These are phyloP conservation scores for Parafenestella ontariensis DNA, from an alignment of 2,329 filamentous ascomycete species.

Conservation along the genomic window DNA sequence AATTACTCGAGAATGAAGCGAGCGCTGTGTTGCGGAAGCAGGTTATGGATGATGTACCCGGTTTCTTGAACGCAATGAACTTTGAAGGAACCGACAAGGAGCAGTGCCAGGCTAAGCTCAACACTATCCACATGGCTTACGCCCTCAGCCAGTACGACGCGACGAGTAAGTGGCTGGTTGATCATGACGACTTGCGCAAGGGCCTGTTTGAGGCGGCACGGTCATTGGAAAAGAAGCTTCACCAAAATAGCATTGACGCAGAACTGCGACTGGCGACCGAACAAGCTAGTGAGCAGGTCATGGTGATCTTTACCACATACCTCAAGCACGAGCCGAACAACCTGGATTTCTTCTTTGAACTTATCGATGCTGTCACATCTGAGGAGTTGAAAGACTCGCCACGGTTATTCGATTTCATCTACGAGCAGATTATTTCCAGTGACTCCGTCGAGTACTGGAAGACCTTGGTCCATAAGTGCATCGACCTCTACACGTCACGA, in stretches of 20 bases:
- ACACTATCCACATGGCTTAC: conserved; percentile 84
- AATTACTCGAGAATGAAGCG: conserved; percentile 78
- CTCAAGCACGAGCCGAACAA: conserved; percentile 77
- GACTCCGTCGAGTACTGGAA: conserved; percentile 88
- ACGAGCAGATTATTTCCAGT: conserved; percentile 81
- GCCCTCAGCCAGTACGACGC: conserved; percentile 74
- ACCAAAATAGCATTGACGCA: conserved; percentile 71
- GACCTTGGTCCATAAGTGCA: conserved; percentile 79
- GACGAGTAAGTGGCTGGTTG: conserved; percentile 70
- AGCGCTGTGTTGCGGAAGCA: conserved; percentile 78
- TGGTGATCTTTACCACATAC: conserved; percentile 83
- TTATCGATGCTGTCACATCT: conserved; percentile 83
- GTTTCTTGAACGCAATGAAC: conserved; percentile 71
- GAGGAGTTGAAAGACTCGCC: conserved; percentile 82
- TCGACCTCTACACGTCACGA: conserved; percentile 85
- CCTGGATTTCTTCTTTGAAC: conserved; percentile 80
- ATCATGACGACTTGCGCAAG: conserved; percentile 64
- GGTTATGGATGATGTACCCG: conserved; percentile 75
- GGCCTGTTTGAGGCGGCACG: conserved; percentile 71
- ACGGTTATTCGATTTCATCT: conserved; percentile 81
- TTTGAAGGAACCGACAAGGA: conserved; percentile 69
- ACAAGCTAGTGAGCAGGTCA: conserved; percentile 87
- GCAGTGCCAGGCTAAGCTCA: conserved; percentile 80
- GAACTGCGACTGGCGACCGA: conserved; percentile 82
- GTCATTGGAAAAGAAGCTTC: conserved; percentile 77